Conservation (phyloP, 108 stramenopile genomes). For the Nitzschia sp. region DNA sequence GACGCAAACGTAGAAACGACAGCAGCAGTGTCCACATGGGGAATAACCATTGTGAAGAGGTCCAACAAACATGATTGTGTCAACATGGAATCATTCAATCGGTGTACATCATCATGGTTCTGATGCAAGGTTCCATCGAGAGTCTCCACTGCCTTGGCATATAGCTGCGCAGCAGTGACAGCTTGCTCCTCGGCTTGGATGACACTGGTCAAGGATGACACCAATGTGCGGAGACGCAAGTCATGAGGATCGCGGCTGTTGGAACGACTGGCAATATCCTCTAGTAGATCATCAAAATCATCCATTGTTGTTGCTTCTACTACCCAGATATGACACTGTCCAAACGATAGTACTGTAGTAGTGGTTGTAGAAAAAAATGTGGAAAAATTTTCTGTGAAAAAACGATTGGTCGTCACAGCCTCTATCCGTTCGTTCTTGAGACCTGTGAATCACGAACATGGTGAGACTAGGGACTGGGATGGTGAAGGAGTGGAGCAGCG, state of each 20-base stretch:
- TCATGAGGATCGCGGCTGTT: conserved; percentile 40
- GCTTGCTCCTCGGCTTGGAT: conserved; percentile 24
- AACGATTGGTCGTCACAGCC: no score
- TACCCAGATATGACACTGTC: no score
- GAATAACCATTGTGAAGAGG: conserved; percentile 45
- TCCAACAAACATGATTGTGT: conserved; percentile 66
- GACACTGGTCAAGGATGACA: conserved; percentile 45
- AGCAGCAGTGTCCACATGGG: conserved; percentile 46
- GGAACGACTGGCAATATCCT: background rate
- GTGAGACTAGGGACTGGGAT: no score
- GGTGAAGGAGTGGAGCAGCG: no score
- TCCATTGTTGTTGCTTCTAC: no score
- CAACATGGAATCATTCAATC: conserved; percentile 29
- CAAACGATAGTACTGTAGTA: no score
- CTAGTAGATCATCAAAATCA: conserved; percentile 1
- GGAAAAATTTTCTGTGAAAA: no score
- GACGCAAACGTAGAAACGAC: conserved; percentile 47
- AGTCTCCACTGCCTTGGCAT: conserved; percentile 41
- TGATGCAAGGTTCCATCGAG: conserved; percentile 50
- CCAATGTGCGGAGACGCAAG: conserved; percentile 44
- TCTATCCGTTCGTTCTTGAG: no score
- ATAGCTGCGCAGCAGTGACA: conserved; percentile 31
- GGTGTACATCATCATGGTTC: background rate
- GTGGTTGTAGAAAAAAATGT: no score
- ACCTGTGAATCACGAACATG: no score